These are phyloP conservation scores for Posidonia oceanica DNA, from an alignment of 116 monocot species.

Conservation along the genomic window DNA sequence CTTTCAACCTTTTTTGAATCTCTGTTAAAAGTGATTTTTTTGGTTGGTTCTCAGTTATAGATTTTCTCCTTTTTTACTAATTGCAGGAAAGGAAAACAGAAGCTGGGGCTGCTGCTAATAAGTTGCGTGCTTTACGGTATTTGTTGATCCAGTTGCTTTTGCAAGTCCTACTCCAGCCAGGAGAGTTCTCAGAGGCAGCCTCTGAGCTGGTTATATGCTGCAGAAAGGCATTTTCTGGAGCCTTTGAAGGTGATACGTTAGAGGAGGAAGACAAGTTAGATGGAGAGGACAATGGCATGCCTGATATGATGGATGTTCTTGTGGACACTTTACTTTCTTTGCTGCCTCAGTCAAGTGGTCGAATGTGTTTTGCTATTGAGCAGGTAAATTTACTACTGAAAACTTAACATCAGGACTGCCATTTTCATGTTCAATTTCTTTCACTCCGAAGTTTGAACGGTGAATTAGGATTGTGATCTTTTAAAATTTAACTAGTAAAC, in stretches of 20 bases:
- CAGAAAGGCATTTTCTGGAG: conserved; percentile 64
- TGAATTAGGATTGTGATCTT: too few species aligned
- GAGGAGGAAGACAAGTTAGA: conserved; percentile 36
- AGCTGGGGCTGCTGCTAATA: conserved; percentile 35
- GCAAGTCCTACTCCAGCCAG: conserved; percentile 72
- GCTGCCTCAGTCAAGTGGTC: conserved; percentile 57
- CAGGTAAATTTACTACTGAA: conserved; percentile 30
- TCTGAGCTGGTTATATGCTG: conserved; percentile 78
- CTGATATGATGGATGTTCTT: conserved; percentile 79
- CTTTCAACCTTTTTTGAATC: too few species aligned
- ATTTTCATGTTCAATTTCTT: too few species aligned
- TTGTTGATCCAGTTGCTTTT: conserved; percentile 74
- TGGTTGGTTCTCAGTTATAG: background rate
- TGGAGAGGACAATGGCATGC: conserved; percentile 33
- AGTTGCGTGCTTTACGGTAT: conserved; percentile 69
- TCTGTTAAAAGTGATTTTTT: too few species aligned
- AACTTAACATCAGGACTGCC: too few species aligned
- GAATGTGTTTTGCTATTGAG: conserved; percentile 61
- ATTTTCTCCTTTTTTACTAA: background rate
- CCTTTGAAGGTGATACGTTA: conserved; percentile 18
- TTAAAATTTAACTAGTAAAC: background rate
- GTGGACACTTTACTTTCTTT: conserved; percentile 71
- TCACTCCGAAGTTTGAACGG: too few species aligned
- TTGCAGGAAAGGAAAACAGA: conserved; percentile 52
- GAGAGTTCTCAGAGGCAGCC: conserved; percentile 64